Percentiles rank a stretch among this genome's conserved stretches.
Evolutionary conservation across 73 alveolate species (phyloP).

Genomic region (Chromera velia): DNA sequence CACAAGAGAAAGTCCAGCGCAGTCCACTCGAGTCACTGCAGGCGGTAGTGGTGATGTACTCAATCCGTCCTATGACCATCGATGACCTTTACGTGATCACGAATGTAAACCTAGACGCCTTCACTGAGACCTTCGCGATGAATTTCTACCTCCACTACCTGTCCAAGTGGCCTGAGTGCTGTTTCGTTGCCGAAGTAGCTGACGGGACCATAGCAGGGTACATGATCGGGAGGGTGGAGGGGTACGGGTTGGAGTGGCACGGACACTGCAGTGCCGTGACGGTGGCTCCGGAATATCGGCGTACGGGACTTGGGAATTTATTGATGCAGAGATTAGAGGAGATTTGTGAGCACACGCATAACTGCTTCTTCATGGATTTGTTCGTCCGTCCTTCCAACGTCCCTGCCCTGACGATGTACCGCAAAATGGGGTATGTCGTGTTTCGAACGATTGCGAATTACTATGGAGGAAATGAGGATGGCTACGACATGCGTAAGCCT

Average conservation of each 20-base stretch:
- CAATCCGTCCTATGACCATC: slow-evolving; percentile 73
- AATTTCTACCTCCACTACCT: slow-evolving; percentile 79
- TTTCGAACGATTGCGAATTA: slow-evolving; percentile 72
- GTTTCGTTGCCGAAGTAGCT: slow-evolving; percentile 71
- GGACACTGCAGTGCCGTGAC: slow-evolving; percentile 94
- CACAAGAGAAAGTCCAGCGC: no score
- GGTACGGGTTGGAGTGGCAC: slow-evolving; percentile 82
- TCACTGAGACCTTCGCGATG: slow-evolving; percentile 84
- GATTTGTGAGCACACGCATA: slow-evolving; percentile 74
- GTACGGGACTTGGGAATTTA: slow-evolving; percentile 78
- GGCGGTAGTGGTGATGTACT: slow-evolving; percentile 67
- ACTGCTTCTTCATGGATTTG: slow-evolving; percentile 84
- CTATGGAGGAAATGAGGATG: slow-evolving; percentile 81
- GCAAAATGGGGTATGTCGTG: slow-evolving; percentile 74
- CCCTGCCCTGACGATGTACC: slow-evolving; percentile 77
- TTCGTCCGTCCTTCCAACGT: slow-evolving; percentile 83
- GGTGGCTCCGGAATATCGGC: slow-evolving; percentile 88
- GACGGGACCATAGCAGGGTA: slow-evolving; percentile 80
- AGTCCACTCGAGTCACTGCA: no score
- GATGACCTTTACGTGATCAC: slow-evolving; percentile 79
- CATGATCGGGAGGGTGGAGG: slow-evolving; percentile 87
- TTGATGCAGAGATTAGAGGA: slow-evolving; percentile 87
- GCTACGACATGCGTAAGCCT: slow-evolving; percentile 89
- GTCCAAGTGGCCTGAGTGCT: slow-evolving; percentile 81
- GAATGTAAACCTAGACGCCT: slow-evolving; percentile 72